Base-by-base conservation (phyloP, 352 stramenopile genomes). In the Elongisporangium anandrum region DNA sequence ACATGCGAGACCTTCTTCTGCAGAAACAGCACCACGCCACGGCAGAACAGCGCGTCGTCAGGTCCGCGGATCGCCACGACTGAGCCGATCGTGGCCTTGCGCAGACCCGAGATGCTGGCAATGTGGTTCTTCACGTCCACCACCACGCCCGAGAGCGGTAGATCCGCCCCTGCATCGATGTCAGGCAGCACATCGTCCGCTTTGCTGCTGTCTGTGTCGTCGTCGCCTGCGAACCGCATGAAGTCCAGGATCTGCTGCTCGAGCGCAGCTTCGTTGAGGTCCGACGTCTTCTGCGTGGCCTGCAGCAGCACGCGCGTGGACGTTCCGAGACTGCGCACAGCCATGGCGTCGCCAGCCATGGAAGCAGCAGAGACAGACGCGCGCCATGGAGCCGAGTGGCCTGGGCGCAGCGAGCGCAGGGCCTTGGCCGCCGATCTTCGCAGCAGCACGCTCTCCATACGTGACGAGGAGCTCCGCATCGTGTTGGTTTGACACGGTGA, bases 191-290 rank as follows among this genome's bases (percentile, higher is more conserved):
- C 3, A 10, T 56, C 38, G 5, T 69, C 48, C 0, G 4, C 21
- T 6, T n/a, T 26, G 13, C 24, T 23, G 45, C 34, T 29, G 0
- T 56, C 34, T 2, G 52, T 10, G 38, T 68, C 56, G 2, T 75
- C 59, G 0, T 72, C 64, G 52, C 78, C 74, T 9, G 68, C 72
- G 7, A 81, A 61, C 58, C 70, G 62, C 68, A 88, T 81, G 57
- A 81, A 86, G 59, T 90, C 81, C 49, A 88, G 51, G 69, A 90
- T 79, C 53, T 90, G 81, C 72, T 90, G 81, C 58, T 75, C 76
- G 38, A 90, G 62, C 51, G 76, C 70, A 22, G 76, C 63, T 52
- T 90, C 81, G 22, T 68, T 84, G 50, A 70, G 67, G 23, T 90
- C 80, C 39, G 65, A 55, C 10, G 56, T 61, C 41, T 60, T 73